These are phyloP conservation scores for Hansenula lynferdii DNA, from an alignment of 1,139 yeast species.

Conservation along the genomic window DNA sequence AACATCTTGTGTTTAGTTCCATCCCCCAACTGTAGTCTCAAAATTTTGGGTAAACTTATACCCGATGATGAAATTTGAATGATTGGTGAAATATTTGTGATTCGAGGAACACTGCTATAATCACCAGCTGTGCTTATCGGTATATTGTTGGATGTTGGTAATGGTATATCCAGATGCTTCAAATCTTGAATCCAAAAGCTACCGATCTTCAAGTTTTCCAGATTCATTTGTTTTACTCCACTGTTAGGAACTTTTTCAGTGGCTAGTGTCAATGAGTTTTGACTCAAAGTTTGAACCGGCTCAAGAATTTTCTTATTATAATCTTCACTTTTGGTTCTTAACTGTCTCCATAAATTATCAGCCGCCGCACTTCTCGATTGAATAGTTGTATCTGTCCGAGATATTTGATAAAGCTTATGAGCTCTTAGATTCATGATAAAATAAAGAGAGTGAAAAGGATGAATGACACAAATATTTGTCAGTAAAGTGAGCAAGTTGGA, in stretches of 20 bases:
- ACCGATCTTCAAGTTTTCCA: slow-evolving; percentile 40
- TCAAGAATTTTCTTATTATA: slow-evolving; percentile 26
- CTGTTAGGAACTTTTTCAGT: slow-evolving; percentile 32
- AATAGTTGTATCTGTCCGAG: slow-evolving; percentile 31
- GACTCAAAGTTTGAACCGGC: slow-evolving; percentile 46
- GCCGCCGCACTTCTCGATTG: slow-evolving; percentile 49
- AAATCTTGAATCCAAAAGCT: slow-evolving; percentile 52
- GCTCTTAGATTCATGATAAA: slow-evolving; percentile 54
- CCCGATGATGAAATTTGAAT: slow-evolving; percentile 73
- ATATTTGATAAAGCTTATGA: slow-evolving; percentile 32
- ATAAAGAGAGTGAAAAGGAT: slow-evolving; percentile 79
- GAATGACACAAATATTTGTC: slow-evolving; percentile 45
- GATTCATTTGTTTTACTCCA: slow-evolving; percentile 29
- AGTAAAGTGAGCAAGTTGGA: slow-evolving; percentile 45
- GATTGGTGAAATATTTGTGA: slow-evolving; percentile 39
- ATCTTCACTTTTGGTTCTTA: slow-evolving; percentile 20
- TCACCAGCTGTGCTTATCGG: slow-evolving; percentile 33
- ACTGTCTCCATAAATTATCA: slow-evolving; percentile 36
- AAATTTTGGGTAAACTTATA: slow-evolving; percentile 79
- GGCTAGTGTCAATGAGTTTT: slow-evolving; percentile 48
- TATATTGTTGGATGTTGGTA: slow-evolving; percentile 56
- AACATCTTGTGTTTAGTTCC: slow-evolving; percentile 58
- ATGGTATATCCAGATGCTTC: slow-evolving; percentile 46
- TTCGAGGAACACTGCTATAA: slow-evolving; percentile 45
- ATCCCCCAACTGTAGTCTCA: slow-evolving; percentile 46